A percentile compares a stretch with the other conserved stretches of the same genome.
Evolutionary conservation across 1,139 yeast genomes (phyloP).

Genomic region (Yamadazyma diddensiae): DNA sequence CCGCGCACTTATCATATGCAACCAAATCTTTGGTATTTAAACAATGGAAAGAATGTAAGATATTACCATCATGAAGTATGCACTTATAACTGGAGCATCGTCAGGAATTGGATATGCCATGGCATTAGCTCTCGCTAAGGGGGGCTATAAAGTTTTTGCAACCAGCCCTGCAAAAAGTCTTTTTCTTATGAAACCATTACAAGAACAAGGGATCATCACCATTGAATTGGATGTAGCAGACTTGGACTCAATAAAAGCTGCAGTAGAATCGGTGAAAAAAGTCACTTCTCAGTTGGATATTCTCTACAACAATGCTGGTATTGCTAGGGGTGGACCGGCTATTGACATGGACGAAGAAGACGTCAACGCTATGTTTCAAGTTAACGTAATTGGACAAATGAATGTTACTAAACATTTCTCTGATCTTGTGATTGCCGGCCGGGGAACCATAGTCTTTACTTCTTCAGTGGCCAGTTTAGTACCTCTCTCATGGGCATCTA

Average conservation of each 20-base stretch:
- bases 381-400: constrained; percentile 39
- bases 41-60: no score
- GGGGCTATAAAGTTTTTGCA: constrained; percentile 36
- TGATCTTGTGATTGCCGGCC: constrained; percentile 29
- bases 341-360: constrained; percentile 27
- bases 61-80: constrained; percentile 17
- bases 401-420: constrained; percentile 32
- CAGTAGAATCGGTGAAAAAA: constrained; percentile 20
- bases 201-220: constrained; percentile 26
- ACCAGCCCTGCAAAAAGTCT: constrained; percentile 25
- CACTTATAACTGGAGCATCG: constrained; percentile 39
- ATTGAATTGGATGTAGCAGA: constrained; percentile 33
- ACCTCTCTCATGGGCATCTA: constrained; percentile 34
- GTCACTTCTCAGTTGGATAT: constrained; percentile 26
- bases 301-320: constrained; percentile 36
- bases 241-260: constrained; percentile 24
- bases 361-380: constrained; percentile 24
- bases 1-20: no score
- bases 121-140: constrained; percentile 23
- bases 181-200: constrained; percentile 26
- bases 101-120: constrained; percentile 39
- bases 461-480: constrained; percentile 34
- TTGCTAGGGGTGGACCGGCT: constrained; percentile 31
- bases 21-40: no score
- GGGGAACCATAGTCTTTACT: constrained; percentile 38